phyloP scores from a whole-genome alignment of 805 yeast species.

The Metschnikowia drakensbergensis region DNA sequence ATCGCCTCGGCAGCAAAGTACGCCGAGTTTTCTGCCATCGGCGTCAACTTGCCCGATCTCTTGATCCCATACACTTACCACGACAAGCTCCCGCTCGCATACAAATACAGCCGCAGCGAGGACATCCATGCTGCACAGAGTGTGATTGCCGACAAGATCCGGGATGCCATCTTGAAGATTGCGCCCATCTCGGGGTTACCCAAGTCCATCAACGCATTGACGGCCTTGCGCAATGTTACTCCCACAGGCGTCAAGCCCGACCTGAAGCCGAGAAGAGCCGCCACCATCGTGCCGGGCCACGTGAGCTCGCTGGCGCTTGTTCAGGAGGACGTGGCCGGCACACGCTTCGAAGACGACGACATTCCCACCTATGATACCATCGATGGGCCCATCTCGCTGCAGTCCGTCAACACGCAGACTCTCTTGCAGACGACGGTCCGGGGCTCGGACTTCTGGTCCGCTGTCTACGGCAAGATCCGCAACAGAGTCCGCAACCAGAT shows the following conservation, averaged over 20 bases:
- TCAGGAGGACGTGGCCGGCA: conserved; percentile 38
- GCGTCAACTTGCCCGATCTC: conserved; percentile 40
- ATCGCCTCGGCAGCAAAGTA: conserved; percentile 37
- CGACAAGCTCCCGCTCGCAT: conserved; percentile 36
- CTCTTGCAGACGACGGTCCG: conserved; percentile 32
- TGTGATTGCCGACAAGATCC: conserved; percentile 47
- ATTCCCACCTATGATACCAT: conserved; percentile 29
- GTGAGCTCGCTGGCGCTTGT: conserved; percentile 36
- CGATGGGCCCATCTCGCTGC: conserved; percentile 38
- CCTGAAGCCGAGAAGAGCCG: conserved; percentile 25
- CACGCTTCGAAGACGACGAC: conserved; percentile 27
- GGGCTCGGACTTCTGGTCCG: conserved; percentile 69
- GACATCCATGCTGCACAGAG: conserved; percentile 36
- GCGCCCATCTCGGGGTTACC: conserved; percentile 84
- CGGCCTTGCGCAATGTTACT: conserved; percentile 58
- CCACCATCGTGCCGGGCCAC: conserved; percentile 30
- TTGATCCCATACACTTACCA: conserved; percentile 37
- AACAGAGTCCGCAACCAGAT: conserved; percentile 64
- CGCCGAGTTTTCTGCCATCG: conserved; percentile 38
- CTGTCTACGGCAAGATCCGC: conserved; percentile 72
- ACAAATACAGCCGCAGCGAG: conserved; percentile 29
- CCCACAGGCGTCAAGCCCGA: conserved; percentile 40
- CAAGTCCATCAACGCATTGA: conserved; percentile 74
- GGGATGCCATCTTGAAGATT: conserved; percentile 77
- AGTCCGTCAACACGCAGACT: conserved; percentile 27